Evolutionary conservation across 2,329 filamentous ascomycete genomes (phyloP), one percentile per base, ranked within the genome.

Genomic region (Aspergillus intermedius): DNA sequence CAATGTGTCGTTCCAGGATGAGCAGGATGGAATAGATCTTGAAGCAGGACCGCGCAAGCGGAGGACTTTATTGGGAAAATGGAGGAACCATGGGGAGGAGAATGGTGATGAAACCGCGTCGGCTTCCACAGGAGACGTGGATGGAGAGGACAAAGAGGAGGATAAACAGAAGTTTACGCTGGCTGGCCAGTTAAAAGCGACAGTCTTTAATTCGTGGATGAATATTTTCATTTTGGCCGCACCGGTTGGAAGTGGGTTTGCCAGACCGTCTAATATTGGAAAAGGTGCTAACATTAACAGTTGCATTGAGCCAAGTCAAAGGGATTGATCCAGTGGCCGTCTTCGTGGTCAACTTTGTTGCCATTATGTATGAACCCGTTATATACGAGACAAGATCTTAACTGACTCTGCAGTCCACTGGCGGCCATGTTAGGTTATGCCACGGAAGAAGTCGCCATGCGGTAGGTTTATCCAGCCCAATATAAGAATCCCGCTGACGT

Each of bases 261-360:
- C 7, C 32, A 15, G 7, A 30, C 9, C 28, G 12, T 19, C 9
- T 35, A 17, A 43, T 43, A 5, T 21, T 8, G 28, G 19, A n/a
- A n/a, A 13, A 8, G 17, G 30, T 35, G 44, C 53, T 55, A 28
- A 56, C 41, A 22, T 35, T 10, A 45, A 69, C 9, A 68, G 66
- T 95, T 60, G 86, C 80, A 2, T 67, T 91, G 46, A 81, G 87
- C 60, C 89, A 85, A 61, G 71, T 82, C 15, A 19, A 40, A 40
- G 55, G 72, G 9, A 71, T 86, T 45, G 75, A 78, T 60, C 74
- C 77, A 3, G 76, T 86, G 49, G 79, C 77, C 17, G 75, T 93
- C 42, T 96, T 96, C 61, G 81, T 91, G 48, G 80, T 96, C 69
- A 96, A 96, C 73, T 96, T 96, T 61, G 80, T 96, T 54, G 91